Evolutionary conservation across 495 filamentous ascomycete genomes (phyloP).

Genomic region (Staphylotrichum tortipilum): DNA sequence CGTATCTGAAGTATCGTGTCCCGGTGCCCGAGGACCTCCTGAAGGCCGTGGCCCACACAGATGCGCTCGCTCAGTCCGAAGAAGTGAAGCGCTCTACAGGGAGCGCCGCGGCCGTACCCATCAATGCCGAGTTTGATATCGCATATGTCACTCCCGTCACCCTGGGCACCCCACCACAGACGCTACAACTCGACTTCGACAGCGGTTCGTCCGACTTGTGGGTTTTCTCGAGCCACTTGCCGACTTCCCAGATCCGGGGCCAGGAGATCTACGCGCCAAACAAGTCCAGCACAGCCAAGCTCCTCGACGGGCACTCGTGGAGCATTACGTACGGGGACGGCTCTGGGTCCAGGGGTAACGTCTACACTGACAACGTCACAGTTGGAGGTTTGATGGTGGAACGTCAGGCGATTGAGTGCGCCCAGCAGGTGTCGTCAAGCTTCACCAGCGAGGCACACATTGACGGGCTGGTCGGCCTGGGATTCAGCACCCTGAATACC

Average conservation of each 20-base stretch:
- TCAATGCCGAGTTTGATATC: conserved; percentile 43
- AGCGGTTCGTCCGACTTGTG: conserved; percentile 73
- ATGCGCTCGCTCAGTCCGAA: background rate
- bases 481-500: conserved; percentile 65
- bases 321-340: conserved; percentile 65
- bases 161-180: conserved; percentile 52
- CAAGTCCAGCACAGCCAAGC: conserved; percentile 36
- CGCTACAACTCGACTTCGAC: conserved; percentile 62
- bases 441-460: conserved; percentile 54
- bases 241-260: conserved; percentile 25
- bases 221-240: conserved; percentile 31
- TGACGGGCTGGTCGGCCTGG: conserved; percentile 69
- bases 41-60: conserved; percentile 30
- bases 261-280: conserved; percentile 54
- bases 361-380: conserved; percentile 63
- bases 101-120: conserved; percentile 46
- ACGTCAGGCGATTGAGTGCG: conserved; percentile 62
- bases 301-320: conserved; percentile 51
- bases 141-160: conserved; percentile 63
- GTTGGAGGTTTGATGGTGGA: conserved; percentile 56
- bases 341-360: conserved; percentile 53
- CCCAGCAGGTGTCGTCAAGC: conserved; percentile 49
- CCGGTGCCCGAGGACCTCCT: conserved; percentile 27
- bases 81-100: conserved; percentile 31
- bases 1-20: conserved; percentile 54